Conservation (phyloP, 1,139 yeast genomes). For the Pneumocystis oryctolagi region DNA sequence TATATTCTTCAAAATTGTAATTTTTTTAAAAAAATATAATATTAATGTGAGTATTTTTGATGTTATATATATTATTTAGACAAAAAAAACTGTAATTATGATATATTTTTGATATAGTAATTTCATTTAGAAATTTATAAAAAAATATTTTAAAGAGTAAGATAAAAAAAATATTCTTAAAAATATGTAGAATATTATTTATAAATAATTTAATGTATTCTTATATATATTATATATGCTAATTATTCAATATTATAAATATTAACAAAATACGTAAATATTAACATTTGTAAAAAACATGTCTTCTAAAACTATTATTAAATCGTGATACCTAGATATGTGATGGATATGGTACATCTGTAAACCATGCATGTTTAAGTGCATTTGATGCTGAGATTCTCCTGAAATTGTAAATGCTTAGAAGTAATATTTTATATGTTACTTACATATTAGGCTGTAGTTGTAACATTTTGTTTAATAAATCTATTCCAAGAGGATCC, state of each 20-base stretch:
- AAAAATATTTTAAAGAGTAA: too few species aligned
- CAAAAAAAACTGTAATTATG: too few species aligned
- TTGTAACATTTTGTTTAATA: slow-evolving; percentile 63
- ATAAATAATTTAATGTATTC: neutral
- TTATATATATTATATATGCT: neutral
- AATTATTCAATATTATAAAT: neutral
- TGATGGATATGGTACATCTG: neutral
- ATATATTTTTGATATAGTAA: too few species aligned
- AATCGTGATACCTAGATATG: neutral
- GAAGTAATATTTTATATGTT: neutral
- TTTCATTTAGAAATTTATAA: too few species aligned
- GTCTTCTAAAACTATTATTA: neutral
- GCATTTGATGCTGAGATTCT: slow-evolving; percentile 87
- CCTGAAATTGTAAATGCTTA: neutral
- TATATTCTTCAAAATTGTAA: too few species aligned
- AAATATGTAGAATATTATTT: neutral
- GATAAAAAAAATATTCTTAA: too few species aligned
- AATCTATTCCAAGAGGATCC: slow-evolving; percentile 67
- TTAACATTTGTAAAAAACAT: neutral
- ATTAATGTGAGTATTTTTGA: too few species aligned
- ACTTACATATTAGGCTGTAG: slow-evolving; percentile 65
- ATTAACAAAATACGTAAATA: neutral
- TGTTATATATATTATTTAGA: too few species aligned
- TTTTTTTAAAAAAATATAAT: too few species aligned
- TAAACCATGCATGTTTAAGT: slow-evolving; percentile 23